Percentiles rank a stretch among this genome's conserved stretches.
These are phyloP conservation scores for Calcarisporium arbuscula DNA, from an alignment of 2,329 filamentous ascomycete species.

Conservation along the genomic window DNA sequence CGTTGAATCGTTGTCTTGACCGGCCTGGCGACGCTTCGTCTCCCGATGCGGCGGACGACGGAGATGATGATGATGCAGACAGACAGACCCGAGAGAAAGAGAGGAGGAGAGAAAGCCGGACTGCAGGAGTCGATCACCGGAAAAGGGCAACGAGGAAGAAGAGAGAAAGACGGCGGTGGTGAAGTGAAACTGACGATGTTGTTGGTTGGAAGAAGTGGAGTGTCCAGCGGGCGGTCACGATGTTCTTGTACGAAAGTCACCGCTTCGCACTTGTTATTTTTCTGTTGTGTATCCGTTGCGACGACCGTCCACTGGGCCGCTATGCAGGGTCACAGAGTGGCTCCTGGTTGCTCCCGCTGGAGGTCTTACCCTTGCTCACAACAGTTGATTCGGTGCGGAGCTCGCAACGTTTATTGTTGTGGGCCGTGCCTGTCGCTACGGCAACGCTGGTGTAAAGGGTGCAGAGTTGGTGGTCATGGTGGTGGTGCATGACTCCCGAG, in stretches of 20 bases:
- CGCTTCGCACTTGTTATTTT: conserved; percentile 18
- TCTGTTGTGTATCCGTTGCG: not conserved
- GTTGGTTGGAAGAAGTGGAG: not conserved
- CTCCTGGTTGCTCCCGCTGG: not conserved
- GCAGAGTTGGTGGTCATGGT: no score
- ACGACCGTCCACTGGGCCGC: no score
- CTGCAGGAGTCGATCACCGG: no score
- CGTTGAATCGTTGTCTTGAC: no score
- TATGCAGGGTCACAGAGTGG: not conserved
- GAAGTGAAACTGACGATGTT: not conserved
- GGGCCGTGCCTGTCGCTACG: conserved; percentile 13
- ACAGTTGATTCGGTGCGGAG: no score
- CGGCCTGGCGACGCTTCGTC: no score
- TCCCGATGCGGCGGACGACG: no score
- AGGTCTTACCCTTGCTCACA: conserved; percentile 7
- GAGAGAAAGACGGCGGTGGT: conserved; percentile 3
- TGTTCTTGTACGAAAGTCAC: conserved; percentile 25
- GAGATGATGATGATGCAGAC: no score
- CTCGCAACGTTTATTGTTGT: conserved; percentile 15
- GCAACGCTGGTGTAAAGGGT: conserved; percentile 16
- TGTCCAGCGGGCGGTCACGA: conserved; percentile 13
- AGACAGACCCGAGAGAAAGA: no score
- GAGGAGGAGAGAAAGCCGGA: no score
- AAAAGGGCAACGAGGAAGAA: conserved; percentile 5
- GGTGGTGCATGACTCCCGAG: no score